Evolutionary conservation across 2,329 filamentous ascomycete genomes (phyloP), one percentile per base, ranked within the genome.

Genomic region (Colletotrichum spinosum): DNA sequence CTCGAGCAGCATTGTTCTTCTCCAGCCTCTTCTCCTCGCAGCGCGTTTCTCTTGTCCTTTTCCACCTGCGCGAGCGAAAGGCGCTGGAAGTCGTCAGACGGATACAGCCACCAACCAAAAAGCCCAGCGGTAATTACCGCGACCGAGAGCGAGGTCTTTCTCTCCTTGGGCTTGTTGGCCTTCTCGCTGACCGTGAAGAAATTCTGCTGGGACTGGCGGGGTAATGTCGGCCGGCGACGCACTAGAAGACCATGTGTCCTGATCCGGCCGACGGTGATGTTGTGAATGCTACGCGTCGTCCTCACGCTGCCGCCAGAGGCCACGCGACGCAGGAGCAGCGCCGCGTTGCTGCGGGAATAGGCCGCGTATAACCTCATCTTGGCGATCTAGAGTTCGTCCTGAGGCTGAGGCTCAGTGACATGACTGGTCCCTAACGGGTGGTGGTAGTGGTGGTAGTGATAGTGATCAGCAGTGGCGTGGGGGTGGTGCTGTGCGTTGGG

Each of bases 51-150:
- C 66, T 17, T 65, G 54, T 51, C 39, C 66, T 17, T 65, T 51
- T 50, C 39, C 46, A 41, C 33, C 37, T 42, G 39, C 10, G 63
- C 59, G 39, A 60, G 52, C 12, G 76, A 78, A 39, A 80, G 73
- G 64, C 73, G 72, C 48, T 76, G 75, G 70, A 82, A 80, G 49
- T 81, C 79, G 41, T 81, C 78, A 46, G 78, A 75, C 52, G 80
- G 80, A 58, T 82, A 82, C 5, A 82, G 74, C 73, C 74, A 76
- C 80, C 80, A 82, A 49, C 79, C 72, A 54, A 81, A 76, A 38
- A 81, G 70, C n/a, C 75, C 75, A 48, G 74, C 72, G 34, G 76
- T 73, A 60, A 78, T 69, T 65, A 79, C 70, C 64, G 73, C 75
- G 54, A 73, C 70, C 9, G 77, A 73, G 42, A 76, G n/a, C n/a